phyloP scores from a whole-genome alignment of 768 basidiomycete genomes.

The Lentinula edodes region DNA sequence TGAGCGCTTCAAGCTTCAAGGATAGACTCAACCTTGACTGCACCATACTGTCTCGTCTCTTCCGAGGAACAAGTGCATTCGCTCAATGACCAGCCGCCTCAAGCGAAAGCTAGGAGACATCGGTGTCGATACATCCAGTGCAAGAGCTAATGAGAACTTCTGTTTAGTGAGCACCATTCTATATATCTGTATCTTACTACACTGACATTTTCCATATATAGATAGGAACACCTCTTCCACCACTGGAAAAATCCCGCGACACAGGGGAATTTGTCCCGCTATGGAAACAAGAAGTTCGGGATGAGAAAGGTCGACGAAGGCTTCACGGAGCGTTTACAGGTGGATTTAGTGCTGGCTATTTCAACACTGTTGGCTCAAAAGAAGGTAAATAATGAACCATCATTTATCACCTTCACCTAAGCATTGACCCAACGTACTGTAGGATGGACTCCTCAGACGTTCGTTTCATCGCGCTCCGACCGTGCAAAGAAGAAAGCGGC shows the following conservation, averaged over 20 bases:
- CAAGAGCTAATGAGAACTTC: conserved; percentile 77
- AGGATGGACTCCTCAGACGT: conserved; percentile 96
- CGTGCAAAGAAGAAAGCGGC: conserved; percentile 57
- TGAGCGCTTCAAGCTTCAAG: too few relatives aligned
- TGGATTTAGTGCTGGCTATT: conserved; percentile 97
- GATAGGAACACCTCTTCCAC: conserved; percentile 93
- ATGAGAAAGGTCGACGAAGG: conserved; percentile 87
- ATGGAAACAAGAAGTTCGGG: conserved; percentile 97
- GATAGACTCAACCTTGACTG: too few relatives aligned
- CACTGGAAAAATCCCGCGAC: conserved; percentile 91
- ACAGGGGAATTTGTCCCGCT: conserved; percentile 92
- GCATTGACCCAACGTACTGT: conserved; percentile 3
- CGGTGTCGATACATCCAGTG: conserved; percentile 66
- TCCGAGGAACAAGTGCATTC: too few relatives aligned
- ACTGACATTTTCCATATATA: conserved; percentile 24
- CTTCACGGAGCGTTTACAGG: conserved; percentile 99
- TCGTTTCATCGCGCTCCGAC: conserved; percentile 81
- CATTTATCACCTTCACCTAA: conserved; percentile 1
- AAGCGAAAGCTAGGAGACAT: conserved; percentile 84
- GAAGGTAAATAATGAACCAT: conserved; percentile 54
- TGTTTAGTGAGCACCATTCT: conserved; percentile 54
- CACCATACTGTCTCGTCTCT: too few relatives aligned
- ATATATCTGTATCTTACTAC: background rate
- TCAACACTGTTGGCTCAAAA: conserved; percentile 92
- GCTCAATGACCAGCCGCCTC: conserved; percentile 44